Evolutionary conservation across 257 asterid genomes (phyloP).

Genomic region (Eucommia ulmoides): DNA sequence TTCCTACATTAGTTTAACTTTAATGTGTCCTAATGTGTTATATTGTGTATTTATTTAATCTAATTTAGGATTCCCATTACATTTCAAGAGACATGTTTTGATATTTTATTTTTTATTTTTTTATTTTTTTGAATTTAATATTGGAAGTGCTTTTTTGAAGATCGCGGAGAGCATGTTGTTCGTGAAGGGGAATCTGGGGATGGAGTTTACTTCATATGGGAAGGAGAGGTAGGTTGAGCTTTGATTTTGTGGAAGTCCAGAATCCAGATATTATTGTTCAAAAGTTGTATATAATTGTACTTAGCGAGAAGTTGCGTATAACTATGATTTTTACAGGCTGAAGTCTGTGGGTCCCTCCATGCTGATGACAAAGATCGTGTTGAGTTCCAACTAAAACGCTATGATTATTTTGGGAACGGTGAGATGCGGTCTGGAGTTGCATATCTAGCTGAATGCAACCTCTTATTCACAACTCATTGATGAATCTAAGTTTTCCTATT

Average conservation of each 20-base stretch:
- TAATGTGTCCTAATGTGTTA: no score
- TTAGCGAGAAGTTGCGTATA: no score
- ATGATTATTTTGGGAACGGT: not conserved
- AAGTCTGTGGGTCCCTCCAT: not conserved
- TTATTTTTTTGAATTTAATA: not conserved
- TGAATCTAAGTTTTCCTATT: not conserved
- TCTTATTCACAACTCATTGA: not conserved
- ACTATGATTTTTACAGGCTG: not conserved
- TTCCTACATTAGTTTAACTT: no score
- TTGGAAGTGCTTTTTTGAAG: not conserved
- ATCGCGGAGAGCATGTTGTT: not conserved
- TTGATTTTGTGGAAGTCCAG: constrained; percentile 72
- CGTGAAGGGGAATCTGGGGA: not conserved
- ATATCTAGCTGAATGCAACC: not conserved
- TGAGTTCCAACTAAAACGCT: not conserved
- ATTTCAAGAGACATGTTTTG: no score
- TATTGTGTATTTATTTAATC: no score
- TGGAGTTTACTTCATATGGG: not conserved
- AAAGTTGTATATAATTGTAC: not conserved
- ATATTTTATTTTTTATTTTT: no score
- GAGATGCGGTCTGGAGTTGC: not conserved
- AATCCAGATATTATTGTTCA: constrained; percentile 4
- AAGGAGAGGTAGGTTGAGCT: not conserved
- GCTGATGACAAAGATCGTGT: not conserved
- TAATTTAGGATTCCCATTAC: no score